Base-by-base conservation (phyloP, 768 basidiomycete genomes). In the Boletus rex-veris region DNA sequence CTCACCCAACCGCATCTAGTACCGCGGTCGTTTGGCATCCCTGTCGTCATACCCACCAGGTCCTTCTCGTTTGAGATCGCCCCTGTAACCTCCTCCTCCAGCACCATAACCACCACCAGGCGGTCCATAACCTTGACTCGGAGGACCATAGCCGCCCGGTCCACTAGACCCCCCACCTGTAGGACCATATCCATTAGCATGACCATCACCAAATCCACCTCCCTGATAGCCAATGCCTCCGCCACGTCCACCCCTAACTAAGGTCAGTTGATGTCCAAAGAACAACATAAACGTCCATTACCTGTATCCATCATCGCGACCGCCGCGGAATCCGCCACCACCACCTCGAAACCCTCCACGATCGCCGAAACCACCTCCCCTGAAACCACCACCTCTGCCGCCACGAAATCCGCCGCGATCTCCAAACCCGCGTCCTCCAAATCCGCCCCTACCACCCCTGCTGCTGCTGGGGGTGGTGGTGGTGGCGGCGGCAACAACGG, bases 1-100 rank as follows among this genome's bases (percentile, higher is more conserved):
- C 65, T 63, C 67, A 68, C 67, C 65, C 66, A 62, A 70, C 67
- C 68, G 64, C 70, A 64, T 60, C 79, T 82, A 92, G 73, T 88
- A 90, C 66, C 90, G 82, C 64, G 86, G 84, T 66, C 90, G 86
- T 73, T 92, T 92, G 33, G 78, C 64, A 60, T 91, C 90, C 60
- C 90, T 81, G 71, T 92, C 90, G 66, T 92, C 90, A 71, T 80
- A 88, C 71, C 85, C 85, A 74, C 85, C 84, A 49, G 85, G 79
- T 61, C 80, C 83, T 66, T 80, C 80, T 59, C 89, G 83, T 73
- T 90, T 90, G 75, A 89, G 84, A 66, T 86, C 86, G 36, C 80
- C 80, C 57, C 85, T 83, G 70, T 79, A 83, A 50, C 82, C 81
- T 50, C 80, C 80, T 51, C 71, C 80, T 51, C 71, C 73, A 45